A percentile compares a stretch with the other conserved stretches of the same genome.
These are phyloP conservation scores for Termitomyces eurrhizus DNA, from an alignment of 768 basidiomycete genomes.

Conservation along the genomic window DNA sequence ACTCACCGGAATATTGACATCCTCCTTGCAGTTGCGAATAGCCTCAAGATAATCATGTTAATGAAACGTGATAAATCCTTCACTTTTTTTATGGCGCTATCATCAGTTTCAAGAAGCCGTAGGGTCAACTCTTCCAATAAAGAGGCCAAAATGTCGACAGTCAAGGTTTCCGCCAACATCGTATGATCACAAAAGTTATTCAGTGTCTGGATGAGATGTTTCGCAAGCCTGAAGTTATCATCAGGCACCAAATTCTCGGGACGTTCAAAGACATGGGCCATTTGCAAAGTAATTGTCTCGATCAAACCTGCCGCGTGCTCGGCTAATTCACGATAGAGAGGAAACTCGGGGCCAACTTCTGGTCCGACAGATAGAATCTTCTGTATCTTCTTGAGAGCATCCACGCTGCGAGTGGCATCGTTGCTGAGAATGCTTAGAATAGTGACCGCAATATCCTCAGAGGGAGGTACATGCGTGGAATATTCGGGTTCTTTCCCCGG, in stretches of 20 bases:
- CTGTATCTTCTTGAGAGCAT: slow-evolving; percentile 91
- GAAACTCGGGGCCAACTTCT: slow-evolving; percentile 63
- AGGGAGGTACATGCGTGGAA: slow-evolving; percentile 27
- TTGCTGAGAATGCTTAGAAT: slow-evolving; percentile 90
- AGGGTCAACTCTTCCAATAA: slow-evolving; percentile 91
- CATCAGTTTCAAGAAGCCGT: slow-evolving; percentile 91
- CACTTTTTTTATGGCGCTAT: slow-evolving; percentile 75
- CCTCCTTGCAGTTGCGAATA: slow-evolving; percentile 86
- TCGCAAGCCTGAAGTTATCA: slow-evolving; percentile 89
- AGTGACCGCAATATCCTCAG: slow-evolving; percentile 68
- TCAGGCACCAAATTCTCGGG: slow-evolving; percentile 68
- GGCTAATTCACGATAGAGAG: slow-evolving; percentile 73
- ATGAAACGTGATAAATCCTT: slow-evolving; percentile 95
- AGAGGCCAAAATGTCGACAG: slow-evolving; percentile 78
- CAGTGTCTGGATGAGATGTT: slow-evolving; percentile 95
- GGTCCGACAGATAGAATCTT: slow-evolving; percentile 76
- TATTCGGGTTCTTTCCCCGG: slow-evolving; percentile 22
- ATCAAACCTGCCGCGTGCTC: slow-evolving; percentile 81
- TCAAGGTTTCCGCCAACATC: slow-evolving; percentile 82
- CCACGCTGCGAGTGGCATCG: slow-evolving; percentile 82
- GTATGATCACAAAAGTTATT: slow-evolving; percentile 93
- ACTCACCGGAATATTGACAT: slow-evolving; percentile 89
- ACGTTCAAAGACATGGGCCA: slow-evolving; percentile 88
- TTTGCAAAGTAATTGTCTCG: slow-evolving; percentile 86
- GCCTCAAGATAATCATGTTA: slow-evolving; percentile 94